phyloP scores from a whole-genome alignment of 129 eudicot species.

The Artemisia tridentata region DNA sequence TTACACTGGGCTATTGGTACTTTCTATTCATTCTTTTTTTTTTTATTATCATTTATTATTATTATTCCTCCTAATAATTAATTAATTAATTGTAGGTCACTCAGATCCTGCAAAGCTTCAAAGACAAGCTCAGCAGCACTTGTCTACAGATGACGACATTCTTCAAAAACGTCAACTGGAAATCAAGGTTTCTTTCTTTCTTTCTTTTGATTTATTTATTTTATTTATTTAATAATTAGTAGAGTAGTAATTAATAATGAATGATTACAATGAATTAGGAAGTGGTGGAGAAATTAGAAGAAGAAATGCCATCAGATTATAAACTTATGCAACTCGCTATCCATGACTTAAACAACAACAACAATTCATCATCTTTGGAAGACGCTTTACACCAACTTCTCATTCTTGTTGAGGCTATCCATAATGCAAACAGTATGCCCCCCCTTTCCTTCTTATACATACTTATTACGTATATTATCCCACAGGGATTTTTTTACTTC shows the following conservation, averaged over 20 bases:
- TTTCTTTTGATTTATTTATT: neutral
- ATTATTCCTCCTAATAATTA: neutral
- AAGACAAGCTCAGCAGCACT: slow-evolving; percentile 52
- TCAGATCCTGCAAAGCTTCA: slow-evolving; percentile 81
- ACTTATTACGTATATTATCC: too few species aligned
- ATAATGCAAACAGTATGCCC: slow-evolving; percentile 79
- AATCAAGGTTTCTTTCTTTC: slow-evolving; percentile 53
- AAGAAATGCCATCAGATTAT: slow-evolving; percentile 78
- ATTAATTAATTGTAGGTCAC: slow-evolving; percentile 46
- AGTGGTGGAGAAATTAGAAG: slow-evolving; percentile 63
- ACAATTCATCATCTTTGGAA: slow-evolving; percentile 64
- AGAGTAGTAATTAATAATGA: neutral
- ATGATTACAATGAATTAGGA: slow-evolving; percentile 40
- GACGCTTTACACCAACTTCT: slow-evolving; percentile 77
- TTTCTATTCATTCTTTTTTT: neutral
- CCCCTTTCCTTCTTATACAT: neutral
- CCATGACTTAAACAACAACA: slow-evolving; percentile 34
- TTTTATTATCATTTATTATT: neutral
- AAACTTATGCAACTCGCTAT: slow-evolving; percentile 76
- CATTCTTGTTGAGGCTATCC: slow-evolving; percentile 85
- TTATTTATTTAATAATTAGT: too few species aligned
- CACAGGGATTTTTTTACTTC: too few species aligned
- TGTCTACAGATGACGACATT: slow-evolving; percentile 48
- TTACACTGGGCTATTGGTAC: slow-evolving; percentile 98
- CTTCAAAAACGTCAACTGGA: slow-evolving; percentile 69